phyloP scores from a whole-genome alignment of 257 asterid species.

The Solanum chmielewskii region DNA sequence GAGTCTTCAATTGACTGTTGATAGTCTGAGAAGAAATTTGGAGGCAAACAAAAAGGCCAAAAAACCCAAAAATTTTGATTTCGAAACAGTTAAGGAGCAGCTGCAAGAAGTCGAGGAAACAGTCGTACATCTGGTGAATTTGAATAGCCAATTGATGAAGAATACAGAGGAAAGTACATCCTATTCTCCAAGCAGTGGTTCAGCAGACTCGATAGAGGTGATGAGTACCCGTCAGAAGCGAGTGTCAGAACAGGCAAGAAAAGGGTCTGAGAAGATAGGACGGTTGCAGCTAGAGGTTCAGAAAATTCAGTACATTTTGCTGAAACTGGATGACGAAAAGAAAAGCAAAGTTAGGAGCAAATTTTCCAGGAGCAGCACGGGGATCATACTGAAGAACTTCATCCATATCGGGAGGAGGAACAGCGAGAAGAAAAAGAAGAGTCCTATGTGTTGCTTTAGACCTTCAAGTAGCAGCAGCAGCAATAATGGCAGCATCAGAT shows the following conservation, averaged over 20 bases:
- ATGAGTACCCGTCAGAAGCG: slow-evolving; percentile 36
- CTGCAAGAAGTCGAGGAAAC: slow-evolving; percentile 65
- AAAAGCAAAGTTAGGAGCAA: slow-evolving; percentile 40
- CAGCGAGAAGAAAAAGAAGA: slow-evolving; percentile 41
- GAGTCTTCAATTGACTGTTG: slow-evolving; percentile 37
- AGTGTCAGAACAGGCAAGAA: slow-evolving; percentile 60
- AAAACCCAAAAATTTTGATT: slow-evolving; percentile 37
- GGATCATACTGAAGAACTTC: slow-evolving; percentile 62
- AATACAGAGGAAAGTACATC: slow-evolving; percentile 40
- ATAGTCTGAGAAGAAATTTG: slow-evolving; percentile 41
- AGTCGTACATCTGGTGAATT: slow-evolving; percentile 38
- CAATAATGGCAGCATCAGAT: not conserved
- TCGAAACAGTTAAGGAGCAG: slow-evolving; percentile 54
- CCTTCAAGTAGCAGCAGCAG: slow-evolving; percentile 36
- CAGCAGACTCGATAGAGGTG: slow-evolving; percentile 40
- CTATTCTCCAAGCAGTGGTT: slow-evolving; percentile 20
- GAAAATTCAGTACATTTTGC: slow-evolving; percentile 49
- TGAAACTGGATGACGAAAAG: slow-evolving; percentile 63
- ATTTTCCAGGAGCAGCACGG: slow-evolving; percentile 40
- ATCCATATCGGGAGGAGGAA: slow-evolving; percentile 48
- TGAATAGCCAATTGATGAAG: slow-evolving; percentile 53
- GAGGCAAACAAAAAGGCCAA: slow-evolving; percentile 33
- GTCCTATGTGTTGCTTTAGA: slow-evolving; percentile 54
- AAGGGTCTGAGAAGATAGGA: slow-evolving; percentile 63
- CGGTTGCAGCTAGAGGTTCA: slow-evolving; percentile 60